phyloP scores from a whole-genome alignment of 768 basidiomycete species.

The Tephrocybe sp. region DNA sequence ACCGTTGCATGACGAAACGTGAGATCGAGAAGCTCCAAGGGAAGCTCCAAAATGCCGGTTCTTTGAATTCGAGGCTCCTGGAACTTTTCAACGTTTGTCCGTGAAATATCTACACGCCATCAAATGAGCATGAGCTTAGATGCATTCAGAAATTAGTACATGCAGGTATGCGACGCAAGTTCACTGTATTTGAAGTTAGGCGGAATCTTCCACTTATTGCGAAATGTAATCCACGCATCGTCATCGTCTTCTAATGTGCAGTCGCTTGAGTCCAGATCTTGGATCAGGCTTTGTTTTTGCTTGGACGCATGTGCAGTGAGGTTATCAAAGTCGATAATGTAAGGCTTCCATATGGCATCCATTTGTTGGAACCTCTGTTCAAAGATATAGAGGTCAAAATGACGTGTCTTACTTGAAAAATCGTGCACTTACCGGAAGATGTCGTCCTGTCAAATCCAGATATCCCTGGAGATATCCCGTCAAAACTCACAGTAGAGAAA shows the following conservation, averaged over 20 bases:
- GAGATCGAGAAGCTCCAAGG: background rate
- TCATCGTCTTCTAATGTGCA: background rate
- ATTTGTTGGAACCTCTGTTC: background rate
- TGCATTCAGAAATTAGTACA: background rate
- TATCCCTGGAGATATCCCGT: background rate
- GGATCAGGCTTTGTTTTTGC: background rate
- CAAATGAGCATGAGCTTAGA: background rate
- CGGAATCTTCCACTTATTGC: conserved; percentile 3
- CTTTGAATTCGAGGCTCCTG: background rate
- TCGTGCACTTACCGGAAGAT: background rate
- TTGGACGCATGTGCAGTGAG: background rate
- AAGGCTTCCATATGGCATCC: background rate
- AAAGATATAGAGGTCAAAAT: background rate
- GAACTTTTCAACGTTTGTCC: background rate
- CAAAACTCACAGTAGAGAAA: background rate
- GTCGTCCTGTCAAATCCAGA: conserved; percentile 5
- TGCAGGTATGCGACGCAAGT: background rate
- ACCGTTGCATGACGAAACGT: background rate
- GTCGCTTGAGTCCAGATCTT: background rate
- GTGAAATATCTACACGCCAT: background rate
- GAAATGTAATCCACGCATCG: background rate
- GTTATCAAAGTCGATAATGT: background rate
- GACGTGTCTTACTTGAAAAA: background rate
- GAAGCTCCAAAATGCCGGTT: background rate
- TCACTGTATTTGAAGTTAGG: background rate